Evolutionary conservation across 306 rosid species (phyloP).

Genomic region (Cercis canadensis): DNA sequence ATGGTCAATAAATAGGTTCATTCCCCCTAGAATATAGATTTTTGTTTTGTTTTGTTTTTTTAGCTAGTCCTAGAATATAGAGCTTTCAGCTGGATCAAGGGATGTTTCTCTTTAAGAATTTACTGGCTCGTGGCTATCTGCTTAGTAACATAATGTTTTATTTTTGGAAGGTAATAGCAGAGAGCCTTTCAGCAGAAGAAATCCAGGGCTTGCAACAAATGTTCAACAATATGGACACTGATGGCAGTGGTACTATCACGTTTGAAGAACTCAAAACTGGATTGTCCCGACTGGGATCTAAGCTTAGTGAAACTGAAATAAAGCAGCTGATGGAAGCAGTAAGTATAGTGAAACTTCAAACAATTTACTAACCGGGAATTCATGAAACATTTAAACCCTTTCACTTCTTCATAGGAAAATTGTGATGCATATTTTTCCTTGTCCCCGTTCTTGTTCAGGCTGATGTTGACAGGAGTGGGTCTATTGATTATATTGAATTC

Average conservation of each 20-base stretch:
- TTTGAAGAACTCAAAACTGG: constrained; percentile 85
- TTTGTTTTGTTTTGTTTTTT: too few relatives aligned
- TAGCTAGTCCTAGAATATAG: too few relatives aligned
- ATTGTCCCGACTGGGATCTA: constrained; percentile 81
- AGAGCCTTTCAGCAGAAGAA: constrained; percentile 86
- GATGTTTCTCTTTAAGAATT: too few relatives aligned
- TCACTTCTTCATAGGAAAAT: too few relatives aligned
- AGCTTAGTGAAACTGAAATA: constrained; percentile 76
- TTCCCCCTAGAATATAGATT: too few relatives aligned
- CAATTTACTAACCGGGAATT: too few relatives aligned
- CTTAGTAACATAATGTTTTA: constrained; percentile 23
- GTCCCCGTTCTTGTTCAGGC: constrained; percentile 55
- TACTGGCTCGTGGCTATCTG: background rate
- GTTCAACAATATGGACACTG: constrained; percentile 94
- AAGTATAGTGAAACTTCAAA: constrained; percentile 23
- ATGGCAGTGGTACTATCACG: constrained; percentile 87
- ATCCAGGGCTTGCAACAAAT: constrained; percentile 86
- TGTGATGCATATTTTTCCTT: background rate
- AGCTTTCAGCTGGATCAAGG: too few relatives aligned
- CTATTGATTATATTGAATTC: constrained; percentile 83
- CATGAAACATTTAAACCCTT: background rate
- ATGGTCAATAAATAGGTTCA: too few relatives aligned
- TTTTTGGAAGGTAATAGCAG: constrained; percentile 77
- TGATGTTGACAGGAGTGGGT: constrained; percentile 79
- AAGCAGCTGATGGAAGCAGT: constrained; percentile 93